Evolutionary conservation across 805 yeast genomes (phyloP), one percentile per base, ranked within the genome.

Genomic region (Pichia kluyveri): DNA sequence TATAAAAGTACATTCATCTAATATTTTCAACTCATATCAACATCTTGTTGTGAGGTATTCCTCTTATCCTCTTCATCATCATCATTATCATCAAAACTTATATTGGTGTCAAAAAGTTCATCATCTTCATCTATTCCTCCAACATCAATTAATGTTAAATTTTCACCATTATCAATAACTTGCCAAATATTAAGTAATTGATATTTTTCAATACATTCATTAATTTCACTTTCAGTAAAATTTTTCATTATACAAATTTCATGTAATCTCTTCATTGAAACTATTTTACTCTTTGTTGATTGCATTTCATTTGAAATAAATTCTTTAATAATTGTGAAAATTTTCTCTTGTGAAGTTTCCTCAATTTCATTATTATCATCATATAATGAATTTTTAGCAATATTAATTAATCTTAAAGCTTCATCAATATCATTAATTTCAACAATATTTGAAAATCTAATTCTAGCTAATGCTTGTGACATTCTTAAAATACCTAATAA

Each of bases 391-490:
- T 84, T 80, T 66, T 90, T 86, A n/a, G 96, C 87, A 14, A 86
- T 95, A 57, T 83, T 83, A 49, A 83, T 72, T 55, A 93, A 75
- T 60, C 99, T 78, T 59, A 93, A 70, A 0, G 99, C 96, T 69
- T 93, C 99, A 60, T 93, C 98, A 39, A 93, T 96, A 66, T 93
- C 98, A 49, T 79, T 86, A 40, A 73, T 68, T 32, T 71, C 73
- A 8, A 93, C 98, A 18, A 61, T 68, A 52, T 83, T 74, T 49
- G 82, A 82, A 62, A 93, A 87, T 60, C 97, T 76, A 50, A 93
- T 73, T 58, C 96, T 77, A 0, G 99, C 98, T 53, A 86, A 73
- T 1, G 97, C 99, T 69, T 91, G 98, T 1, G 99, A 78, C 75
- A 93, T 73, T 69, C 99, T 82, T 56, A 93, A 69, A 44, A 95